Evolutionary conservation across 2,329 filamentous ascomycete genomes (phyloP).

Genomic region (Hypoxylon sp.): DNA sequence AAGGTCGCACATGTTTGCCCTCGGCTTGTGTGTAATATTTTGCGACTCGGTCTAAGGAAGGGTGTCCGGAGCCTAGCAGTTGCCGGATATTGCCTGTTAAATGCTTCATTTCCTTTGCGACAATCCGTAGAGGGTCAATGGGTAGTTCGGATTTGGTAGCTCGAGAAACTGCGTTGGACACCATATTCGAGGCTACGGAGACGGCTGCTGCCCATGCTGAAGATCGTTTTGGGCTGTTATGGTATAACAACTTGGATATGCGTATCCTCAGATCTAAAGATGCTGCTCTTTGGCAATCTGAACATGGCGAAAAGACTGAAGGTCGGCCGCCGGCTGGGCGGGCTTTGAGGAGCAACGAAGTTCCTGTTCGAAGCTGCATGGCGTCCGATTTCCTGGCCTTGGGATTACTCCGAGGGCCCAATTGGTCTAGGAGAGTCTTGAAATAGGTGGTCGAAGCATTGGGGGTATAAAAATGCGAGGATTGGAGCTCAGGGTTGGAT

Average conservation of each 20-base stretch:
- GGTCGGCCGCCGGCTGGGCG: slow-evolving; percentile 54
- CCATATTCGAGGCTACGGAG: slow-evolving; percentile 77
- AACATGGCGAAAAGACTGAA: slow-evolving; percentile 58
- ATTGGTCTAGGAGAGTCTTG: slow-evolving; percentile 50
- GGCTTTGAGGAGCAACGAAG: slow-evolving; percentile 64
- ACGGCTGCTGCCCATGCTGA: slow-evolving; percentile 85
- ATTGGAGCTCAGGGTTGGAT: slow-evolving; percentile 9
- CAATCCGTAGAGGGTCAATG: slow-evolving; percentile 88
- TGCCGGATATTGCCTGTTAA: slow-evolving; percentile 93
- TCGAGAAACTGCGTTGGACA: slow-evolving; percentile 75
- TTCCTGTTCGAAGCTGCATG: slow-evolving; percentile 71
- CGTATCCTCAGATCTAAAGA: slow-evolving; percentile 55
- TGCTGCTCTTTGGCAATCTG: slow-evolving; percentile 56
- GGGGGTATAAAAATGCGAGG: slow-evolving; percentile 10
- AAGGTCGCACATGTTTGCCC: slow-evolving; percentile 95
- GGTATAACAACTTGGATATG: slow-evolving; percentile 58
- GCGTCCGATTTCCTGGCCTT: slow-evolving; percentile 41
- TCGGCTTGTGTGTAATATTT: slow-evolving; percentile 99
- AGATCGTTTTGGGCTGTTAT: slow-evolving; percentile 61
- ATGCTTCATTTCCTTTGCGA: slow-evolving; percentile 97
- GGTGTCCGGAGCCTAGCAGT: slow-evolving; percentile 93
- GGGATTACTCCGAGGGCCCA: slow-evolving; percentile 48
- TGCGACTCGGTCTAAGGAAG: slow-evolving; percentile 91
- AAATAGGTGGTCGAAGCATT: slow-evolving; percentile 43
- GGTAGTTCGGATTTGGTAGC: slow-evolving; percentile 76